phyloP scores from a whole-genome alignment of 2,329 filamentous ascomycete species.

The Coniochaeta sp. region DNA sequence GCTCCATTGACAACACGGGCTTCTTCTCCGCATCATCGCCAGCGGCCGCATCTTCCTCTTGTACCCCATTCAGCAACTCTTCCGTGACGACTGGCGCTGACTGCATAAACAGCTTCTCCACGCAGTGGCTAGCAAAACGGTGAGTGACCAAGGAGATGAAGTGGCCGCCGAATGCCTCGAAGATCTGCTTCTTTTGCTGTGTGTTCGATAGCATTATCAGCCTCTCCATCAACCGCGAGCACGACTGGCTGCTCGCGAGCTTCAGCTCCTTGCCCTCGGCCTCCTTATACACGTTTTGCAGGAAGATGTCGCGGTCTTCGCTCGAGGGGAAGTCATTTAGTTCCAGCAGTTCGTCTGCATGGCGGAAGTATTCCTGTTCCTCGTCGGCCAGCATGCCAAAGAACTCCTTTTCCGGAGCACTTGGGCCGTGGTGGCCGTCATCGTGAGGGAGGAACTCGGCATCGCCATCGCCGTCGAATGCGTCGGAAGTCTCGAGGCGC shows the following conservation, averaged over 20 bases:
- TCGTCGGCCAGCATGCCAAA: constrained; percentile 89
- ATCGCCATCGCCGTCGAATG: constrained; percentile 4
- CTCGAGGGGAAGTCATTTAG: constrained; percentile 75
- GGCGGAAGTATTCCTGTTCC: constrained; percentile 93
- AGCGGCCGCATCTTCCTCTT: constrained; percentile 25
- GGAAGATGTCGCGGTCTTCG: constrained; percentile 64
- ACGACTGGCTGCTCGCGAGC: constrained; percentile 90
- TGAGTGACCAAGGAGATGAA: constrained; percentile 89
- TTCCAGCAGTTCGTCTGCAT: constrained; percentile 83
- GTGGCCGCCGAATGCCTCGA: constrained; percentile 77
- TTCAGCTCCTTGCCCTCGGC: constrained; percentile 91
- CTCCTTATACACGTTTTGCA: constrained; percentile 80
- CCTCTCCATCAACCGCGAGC: constrained; percentile 86
- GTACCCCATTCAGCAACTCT: constrained; percentile 49
- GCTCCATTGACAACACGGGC: constrained; percentile 65
- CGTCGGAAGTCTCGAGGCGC: not conserved
- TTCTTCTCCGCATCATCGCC: constrained; percentile 31
- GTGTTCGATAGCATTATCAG: constrained; percentile 76
- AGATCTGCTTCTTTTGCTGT: constrained; percentile 77
- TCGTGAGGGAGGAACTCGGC: constrained; percentile 16
- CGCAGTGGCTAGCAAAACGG: constrained; percentile 95
- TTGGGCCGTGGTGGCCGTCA: constrained; percentile 10
- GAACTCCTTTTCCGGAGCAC: constrained; percentile 58
- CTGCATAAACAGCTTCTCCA: constrained; percentile 83
- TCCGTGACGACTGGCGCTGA: constrained; percentile 72